Evolutionary conservation across 2,329 filamentous ascomycete species (phyloP), one percentile per base, ranked within the genome.

Genomic region (Xenoacremonium recifei): DNA sequence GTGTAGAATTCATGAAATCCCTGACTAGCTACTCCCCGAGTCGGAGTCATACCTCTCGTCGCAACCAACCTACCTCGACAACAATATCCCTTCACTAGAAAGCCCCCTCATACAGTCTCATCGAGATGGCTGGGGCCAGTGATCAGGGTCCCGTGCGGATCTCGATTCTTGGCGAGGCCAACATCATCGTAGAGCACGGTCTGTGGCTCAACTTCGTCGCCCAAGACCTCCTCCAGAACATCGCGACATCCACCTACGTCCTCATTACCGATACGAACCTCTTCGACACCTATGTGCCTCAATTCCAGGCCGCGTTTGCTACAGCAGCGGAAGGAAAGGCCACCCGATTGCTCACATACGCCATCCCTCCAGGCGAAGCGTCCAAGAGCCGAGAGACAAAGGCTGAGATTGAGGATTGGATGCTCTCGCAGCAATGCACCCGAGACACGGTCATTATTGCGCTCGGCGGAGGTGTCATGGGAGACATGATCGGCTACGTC

Each of bases 241-340:
- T 93, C 47, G 68, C 79, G 37, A 93, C 91, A 16, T 95, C 90
- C 15, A 97, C 92, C 47, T 99, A 97, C 65, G 86, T 97, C 44
- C 84, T 99, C 48, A 88, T 99, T 59, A 97, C 93, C 66, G 93
- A 99, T 69, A 95, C 91, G 34, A 97, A 97, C 63, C 80, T 99
- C 48, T 80, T 79, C 48, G 77, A 84, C 17, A 77, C 84, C 56
- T 97, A 97, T 66, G 84, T 90, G 1, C 82, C 88, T n/a, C 63
- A 72, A 20, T 96, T 99, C 66, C 69, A 82, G 61, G 41, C 61
- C 16, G 58, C 51, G 1, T 71, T 72, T 38, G 50, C 66, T 15
- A 36, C 51, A 4, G 50, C 59, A 6, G 54, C 61, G 21, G 44
- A 48, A 7, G 51, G 39, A 19, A 60, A 59, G 40, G 43, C 41